Conservation (phyloP, 2,329 filamentous ascomycete species). For the Kalaharituber pfeilii region DNA sequence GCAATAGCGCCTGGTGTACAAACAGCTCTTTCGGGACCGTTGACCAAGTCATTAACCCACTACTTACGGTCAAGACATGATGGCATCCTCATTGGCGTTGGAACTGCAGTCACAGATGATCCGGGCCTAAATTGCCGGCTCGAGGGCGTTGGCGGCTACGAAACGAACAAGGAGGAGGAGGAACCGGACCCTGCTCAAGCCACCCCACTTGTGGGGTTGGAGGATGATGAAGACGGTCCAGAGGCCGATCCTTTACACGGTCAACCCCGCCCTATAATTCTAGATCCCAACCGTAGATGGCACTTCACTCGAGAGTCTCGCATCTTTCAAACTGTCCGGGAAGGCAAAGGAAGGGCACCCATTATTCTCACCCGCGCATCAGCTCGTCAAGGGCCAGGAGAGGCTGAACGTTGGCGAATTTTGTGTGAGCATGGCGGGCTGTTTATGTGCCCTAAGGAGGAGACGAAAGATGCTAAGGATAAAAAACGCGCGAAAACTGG, state of each 20-base stretch:
- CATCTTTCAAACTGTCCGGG: conserved; percentile 46
- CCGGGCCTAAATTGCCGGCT: conserved; percentile 72
- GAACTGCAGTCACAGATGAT: conserved; percentile 69
- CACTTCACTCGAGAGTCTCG: conserved; percentile 39
- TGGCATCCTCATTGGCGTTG: conserved; percentile 69
- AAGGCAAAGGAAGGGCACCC: conserved; percentile 52
- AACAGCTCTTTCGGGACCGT: conserved; percentile 64
- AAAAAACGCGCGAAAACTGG: conserved; percentile 22
- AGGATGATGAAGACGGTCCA: background rate
- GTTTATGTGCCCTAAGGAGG: conserved; percentile 28
- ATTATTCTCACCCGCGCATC: conserved; percentile 39
- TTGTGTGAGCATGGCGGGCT: conserved; percentile 37
- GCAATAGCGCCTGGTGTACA: conserved; percentile 61
- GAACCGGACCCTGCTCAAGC: background rate
- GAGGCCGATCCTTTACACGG: conserved; percentile 26
- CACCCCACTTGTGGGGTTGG: background rate
- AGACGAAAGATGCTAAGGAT: conserved; percentile 2
- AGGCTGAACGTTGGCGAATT: conserved; percentile 22
- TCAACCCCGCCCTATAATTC: conserved; percentile 65
- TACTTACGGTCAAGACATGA: conserved; percentile 67
- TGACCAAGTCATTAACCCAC: conserved; percentile 86
- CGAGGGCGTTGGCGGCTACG: conserved; percentile 38
- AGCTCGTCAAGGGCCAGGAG: background rate
- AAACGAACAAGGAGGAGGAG: background rate
- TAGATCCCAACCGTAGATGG: conserved; percentile 70